Percentiles rank a stretch among this genome's conserved stretches.
These are phyloP conservation scores for Colletotrichum sp. DNA, from an alignment of 2,329 filamentous ascomycete genomes.

Conservation along the genomic window DNA sequence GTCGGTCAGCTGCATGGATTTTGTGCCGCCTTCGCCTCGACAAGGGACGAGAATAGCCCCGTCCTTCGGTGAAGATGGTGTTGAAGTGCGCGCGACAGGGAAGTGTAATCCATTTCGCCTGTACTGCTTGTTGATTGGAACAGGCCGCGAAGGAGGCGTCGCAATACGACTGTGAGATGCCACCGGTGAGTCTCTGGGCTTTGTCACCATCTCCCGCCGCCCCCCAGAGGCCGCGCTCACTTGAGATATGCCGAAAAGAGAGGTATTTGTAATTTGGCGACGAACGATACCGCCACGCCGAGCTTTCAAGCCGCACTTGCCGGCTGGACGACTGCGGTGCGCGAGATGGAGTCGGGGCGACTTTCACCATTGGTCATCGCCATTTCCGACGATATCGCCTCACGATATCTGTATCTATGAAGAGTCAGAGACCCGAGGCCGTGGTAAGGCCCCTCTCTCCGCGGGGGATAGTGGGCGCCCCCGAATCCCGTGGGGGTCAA, in stretches of 20 bases:
- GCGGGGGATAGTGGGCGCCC: neutral
- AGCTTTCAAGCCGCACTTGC: neutral
- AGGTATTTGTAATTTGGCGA: neutral
- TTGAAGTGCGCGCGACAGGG: neutral
- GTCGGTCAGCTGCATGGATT: neutral
- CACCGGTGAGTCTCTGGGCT: neutral
- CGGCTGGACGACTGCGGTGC: neutral
- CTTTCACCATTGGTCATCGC: constrained; percentile 1
- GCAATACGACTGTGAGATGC: neutral
- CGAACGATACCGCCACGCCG: neutral
- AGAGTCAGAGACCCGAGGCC: neutral
- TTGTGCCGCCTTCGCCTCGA: neutral
- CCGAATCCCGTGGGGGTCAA: neutral
- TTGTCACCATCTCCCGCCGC: neutral
- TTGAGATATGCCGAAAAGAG: neutral
- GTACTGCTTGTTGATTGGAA: neutral
- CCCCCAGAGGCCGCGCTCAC: too few relatives aligned
- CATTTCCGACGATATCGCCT: neutral
- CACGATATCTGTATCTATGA: neutral
- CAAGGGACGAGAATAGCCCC: neutral
- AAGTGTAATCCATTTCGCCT: neutral
- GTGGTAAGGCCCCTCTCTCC: neutral
- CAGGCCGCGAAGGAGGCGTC: neutral
- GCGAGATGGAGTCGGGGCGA: neutral
- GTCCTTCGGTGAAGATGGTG: neutral